Percentiles rank a stretch among this genome's conserved stretches.
Conservation (phyloP, 2,329 filamentous ascomycete genomes). For the Ophiosphaerella herpotricha region DNA sequence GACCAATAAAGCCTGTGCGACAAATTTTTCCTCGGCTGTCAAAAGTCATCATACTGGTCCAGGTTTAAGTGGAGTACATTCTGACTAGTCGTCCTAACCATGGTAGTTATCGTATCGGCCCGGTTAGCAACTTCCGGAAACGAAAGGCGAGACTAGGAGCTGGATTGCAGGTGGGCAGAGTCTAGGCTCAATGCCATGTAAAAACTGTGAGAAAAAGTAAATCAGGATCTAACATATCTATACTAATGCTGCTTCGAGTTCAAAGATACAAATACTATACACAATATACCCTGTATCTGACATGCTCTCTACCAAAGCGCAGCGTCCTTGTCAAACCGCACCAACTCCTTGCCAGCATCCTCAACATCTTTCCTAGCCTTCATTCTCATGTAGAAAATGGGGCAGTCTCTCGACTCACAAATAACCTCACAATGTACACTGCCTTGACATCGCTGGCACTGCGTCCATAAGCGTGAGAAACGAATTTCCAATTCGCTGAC, state of each 20-base stretch:
- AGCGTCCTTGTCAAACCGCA: conserved; percentile 84
- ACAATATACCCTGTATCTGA: neutral
- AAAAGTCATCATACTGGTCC: too few relatives aligned
- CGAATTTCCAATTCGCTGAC: conserved; percentile 91
- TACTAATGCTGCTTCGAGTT: neutral
- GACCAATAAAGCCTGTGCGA: too few relatives aligned
- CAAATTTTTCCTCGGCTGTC: too few relatives aligned
- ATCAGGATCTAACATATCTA: too few relatives aligned
- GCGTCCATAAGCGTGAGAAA: conserved; percentile 93
- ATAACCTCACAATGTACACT: conserved; percentile 99
- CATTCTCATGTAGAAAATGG: conserved; percentile 99
- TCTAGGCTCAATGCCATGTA: too few relatives aligned
- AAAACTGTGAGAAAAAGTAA: too few relatives aligned
- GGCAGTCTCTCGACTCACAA: conserved; percentile 93
- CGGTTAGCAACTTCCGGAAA: too few relatives aligned
- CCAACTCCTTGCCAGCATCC: conserved; percentile 87
- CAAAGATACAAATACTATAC: neutral
- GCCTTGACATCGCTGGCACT: conserved; percentile 96
- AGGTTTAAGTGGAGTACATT: too few relatives aligned
- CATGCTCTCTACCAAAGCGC: conserved; percentile 62
- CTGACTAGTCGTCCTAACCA: too few relatives aligned
- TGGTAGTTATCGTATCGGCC: too few relatives aligned
- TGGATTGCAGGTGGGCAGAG: too few relatives aligned
- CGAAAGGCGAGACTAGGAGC: too few relatives aligned
- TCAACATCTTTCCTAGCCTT: conserved; percentile 99